Conservation (phyloP, 2,329 filamentous ascomycete species). For the Amesomyces nigricolor region DNA sequence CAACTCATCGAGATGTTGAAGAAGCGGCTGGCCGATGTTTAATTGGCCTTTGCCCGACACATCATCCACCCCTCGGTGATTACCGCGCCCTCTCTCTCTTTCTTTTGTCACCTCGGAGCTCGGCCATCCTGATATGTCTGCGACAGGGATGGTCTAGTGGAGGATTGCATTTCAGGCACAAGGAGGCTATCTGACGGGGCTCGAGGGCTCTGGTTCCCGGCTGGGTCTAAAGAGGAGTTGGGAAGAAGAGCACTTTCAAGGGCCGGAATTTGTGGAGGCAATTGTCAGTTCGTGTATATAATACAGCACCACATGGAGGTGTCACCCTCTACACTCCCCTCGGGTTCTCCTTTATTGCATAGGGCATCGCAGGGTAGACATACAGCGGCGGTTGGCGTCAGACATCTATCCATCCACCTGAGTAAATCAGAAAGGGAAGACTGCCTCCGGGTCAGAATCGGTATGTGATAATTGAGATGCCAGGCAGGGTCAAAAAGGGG, state of each 20-base stretch:
- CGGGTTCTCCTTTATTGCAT: no score
- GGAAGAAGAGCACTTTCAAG: neutral
- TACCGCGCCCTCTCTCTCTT: no score
- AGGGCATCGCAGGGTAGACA: no score
- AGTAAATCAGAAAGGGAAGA: no score
- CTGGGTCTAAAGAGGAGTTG: no score
- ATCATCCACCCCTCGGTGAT: no score
- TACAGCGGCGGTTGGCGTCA: no score
- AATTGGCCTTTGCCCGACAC: neutral
- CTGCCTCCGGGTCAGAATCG: no score
- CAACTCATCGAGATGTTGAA: slow-evolving; percentile 24
- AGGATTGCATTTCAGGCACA: slow-evolving; percentile 12
- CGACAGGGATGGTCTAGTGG: neutral
- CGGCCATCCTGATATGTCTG: neutral
- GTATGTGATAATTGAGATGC: no score
- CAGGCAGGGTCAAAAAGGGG: no score
- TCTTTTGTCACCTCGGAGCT: neutral
- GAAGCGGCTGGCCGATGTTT: slow-evolving; percentile 23
- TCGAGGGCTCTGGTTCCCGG: no score
- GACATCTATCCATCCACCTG: no score
- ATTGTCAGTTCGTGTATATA: neutral
- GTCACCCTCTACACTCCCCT: neutral
- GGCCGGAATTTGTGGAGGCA: neutral
- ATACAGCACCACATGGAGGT: neutral
- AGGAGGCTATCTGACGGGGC: neutral